These are phyloP conservation scores for Posidonia australis DNA, from an alignment of 106 monocot genomes.

Conservation along the genomic window DNA sequence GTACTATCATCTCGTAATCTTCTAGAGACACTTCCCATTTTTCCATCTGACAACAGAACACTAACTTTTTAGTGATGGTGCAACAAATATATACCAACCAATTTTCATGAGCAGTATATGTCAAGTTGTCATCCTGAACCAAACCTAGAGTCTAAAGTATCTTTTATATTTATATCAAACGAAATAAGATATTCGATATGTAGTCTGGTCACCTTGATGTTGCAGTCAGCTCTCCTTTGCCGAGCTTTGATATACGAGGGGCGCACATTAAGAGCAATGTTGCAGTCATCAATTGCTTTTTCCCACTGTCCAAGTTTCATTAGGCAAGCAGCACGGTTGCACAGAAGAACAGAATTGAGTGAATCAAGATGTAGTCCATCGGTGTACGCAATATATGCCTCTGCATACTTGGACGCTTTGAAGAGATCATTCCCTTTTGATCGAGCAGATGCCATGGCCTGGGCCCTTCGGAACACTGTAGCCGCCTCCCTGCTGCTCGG, in stretches of 20 bases:
- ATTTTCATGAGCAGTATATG: too few species aligned
- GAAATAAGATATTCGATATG: background rate
- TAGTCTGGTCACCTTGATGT: conserved; percentile 43
- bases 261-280: conserved; percentile 31
- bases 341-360: conserved; percentile 55
- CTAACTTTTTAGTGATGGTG: background rate
- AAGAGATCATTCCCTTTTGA: conserved; percentile 64
- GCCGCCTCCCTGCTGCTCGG: conserved; percentile 37
- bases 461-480: conserved; percentile 20
- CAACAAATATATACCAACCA: too few species aligned
- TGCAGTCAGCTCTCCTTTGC: conserved; percentile 70
- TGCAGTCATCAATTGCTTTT: conserved; percentile 69
- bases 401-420: conserved; percentile 44
- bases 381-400: conserved; percentile 49
- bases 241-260: conserved; percentile 65
- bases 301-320: conserved; percentile 44
- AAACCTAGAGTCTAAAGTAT: too few species aligned
- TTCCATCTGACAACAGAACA: background rate
- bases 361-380: conserved; percentile 55
- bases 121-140: too few species aligned
- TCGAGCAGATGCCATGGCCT: conserved; percentile 32
- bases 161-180: too few species aligned
- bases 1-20: background rate
- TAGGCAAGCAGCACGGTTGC: conserved; percentile 64
- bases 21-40: background rate